These are phyloP conservation scores for Candida adriatica DNA, from an alignment of 805 yeast genomes.

Conservation along the genomic window DNA sequence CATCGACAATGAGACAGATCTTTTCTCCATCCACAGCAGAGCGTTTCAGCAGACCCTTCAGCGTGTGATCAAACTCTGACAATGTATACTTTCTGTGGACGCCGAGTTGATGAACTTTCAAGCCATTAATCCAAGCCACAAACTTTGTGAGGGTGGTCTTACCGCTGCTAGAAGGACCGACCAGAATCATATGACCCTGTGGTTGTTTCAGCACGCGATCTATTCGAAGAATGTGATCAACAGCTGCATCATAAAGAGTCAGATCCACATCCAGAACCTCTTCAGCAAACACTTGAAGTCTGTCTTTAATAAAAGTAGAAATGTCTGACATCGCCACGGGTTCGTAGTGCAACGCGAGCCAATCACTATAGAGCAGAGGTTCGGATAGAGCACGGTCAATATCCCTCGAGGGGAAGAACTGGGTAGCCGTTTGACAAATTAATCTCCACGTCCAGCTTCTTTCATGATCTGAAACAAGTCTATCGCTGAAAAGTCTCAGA, in stretches of 20 bases:
- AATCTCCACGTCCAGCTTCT: conserved; percentile 41
- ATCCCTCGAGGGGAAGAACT: conserved; percentile 42
- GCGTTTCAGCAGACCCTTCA: conserved; percentile 46
- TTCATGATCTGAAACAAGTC: conserved; percentile 45
- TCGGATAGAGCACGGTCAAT: conserved; percentile 27
- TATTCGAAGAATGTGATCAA: conserved; percentile 70
- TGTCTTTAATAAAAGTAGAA: conserved; percentile 47
- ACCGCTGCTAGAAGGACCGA: conserved; percentile 81
- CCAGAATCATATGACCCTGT: conserved; percentile 85
- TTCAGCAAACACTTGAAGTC: conserved; percentile 67
- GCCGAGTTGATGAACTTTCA: conserved; percentile 49
- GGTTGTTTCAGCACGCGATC: conserved; percentile 78
- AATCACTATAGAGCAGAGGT: conserved; percentile 65
- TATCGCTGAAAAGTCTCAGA: conserved; percentile 67
- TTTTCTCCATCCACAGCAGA: conserved; percentile 52
- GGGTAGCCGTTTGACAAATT: conserved; percentile 26
- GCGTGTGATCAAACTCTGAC: conserved; percentile 57
- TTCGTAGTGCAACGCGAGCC: conserved; percentile 62
- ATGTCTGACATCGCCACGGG: conserved; percentile 46
- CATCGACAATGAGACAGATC: conserved; percentile 72
- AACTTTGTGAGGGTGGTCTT: conserved; percentile 69
- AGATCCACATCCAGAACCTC: conserved; percentile 62
- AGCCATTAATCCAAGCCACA: conserved; percentile 89
- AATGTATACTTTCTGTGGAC: conserved; percentile 50
- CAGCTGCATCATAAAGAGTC: conserved; percentile 58